A percentile compares a stretch with the other conserved stretches of the same genome.
These are phyloP conservation scores for Syzygium syzygioides DNA, from an alignment of 441 rosid genomes.

Conservation along the genomic window DNA sequence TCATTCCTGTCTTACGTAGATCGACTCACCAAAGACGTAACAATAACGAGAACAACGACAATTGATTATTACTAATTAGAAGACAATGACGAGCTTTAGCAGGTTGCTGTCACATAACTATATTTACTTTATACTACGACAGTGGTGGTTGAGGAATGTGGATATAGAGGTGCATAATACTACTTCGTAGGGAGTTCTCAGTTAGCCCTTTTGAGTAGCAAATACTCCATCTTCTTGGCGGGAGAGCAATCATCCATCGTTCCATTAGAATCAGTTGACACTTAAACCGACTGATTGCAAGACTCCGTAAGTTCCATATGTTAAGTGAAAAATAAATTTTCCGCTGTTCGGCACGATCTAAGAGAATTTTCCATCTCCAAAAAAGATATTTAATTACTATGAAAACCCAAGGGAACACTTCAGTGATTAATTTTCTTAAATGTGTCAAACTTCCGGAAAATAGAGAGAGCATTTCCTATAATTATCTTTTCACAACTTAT, in stretches of 20 bases:
- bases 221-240: background rate
- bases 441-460: background rate
- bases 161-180: background rate
- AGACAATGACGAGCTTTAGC: background rate
- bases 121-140: background rate
- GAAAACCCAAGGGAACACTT: background rate
- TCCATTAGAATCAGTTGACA: background rate
- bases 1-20: background rate
- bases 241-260: background rate
- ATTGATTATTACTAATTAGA: background rate
- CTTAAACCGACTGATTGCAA: background rate
- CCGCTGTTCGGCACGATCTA: background rate
- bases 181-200: background rate
- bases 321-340: background rate
- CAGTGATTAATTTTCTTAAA: background rate
- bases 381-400: background rate
- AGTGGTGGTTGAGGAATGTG: background rate
- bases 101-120: background rate
- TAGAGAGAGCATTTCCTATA: background rate
- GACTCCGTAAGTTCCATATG: background rate
- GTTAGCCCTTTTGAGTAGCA: background rate
- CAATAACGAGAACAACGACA: background rate
- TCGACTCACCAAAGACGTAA: background rate
- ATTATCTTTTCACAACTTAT: background rate
- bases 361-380: background rate